These are phyloP conservation scores for Dalechampia spathulata DNA, from an alignment of 441 rosid species.

Conservation along the genomic window DNA sequence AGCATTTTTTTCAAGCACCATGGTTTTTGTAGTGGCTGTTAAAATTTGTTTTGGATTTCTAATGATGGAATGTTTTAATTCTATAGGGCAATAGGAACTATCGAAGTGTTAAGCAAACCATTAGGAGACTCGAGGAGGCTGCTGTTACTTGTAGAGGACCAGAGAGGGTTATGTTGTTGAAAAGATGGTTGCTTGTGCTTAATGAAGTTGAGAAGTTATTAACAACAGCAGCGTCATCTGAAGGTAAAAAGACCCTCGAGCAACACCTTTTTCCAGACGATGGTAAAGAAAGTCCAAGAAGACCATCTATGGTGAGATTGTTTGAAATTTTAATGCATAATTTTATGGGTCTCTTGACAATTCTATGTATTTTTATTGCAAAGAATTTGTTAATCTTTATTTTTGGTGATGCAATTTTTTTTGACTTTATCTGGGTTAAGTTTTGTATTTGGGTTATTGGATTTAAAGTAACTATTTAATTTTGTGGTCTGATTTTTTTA, in stretches of 20 bases:
- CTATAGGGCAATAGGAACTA: slow-evolving; percentile 51
- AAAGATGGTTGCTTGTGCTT: slow-evolving; percentile 76
- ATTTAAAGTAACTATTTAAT: neutral
- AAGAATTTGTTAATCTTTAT: too few species aligned
- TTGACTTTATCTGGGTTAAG: too few species aligned
- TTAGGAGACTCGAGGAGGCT: slow-evolving; percentile 84
- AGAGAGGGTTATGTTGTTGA: slow-evolving; percentile 67
- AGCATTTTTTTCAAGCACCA: neutral
- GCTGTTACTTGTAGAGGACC: slow-evolving; percentile 71
- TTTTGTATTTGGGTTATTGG: too few species aligned
- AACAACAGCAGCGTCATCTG: slow-evolving; percentile 25
- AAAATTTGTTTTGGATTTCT: neutral
- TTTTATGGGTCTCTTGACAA: too few species aligned
- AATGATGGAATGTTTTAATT: slow-evolving; percentile 3
- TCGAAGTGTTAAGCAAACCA: slow-evolving; percentile 66
- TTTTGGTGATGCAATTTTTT: too few species aligned
- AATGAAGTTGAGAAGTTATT: slow-evolving; percentile 54
- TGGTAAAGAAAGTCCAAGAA: slow-evolving; percentile 36
- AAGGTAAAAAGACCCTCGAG: slow-evolving; percentile 40
- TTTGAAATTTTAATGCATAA: too few species aligned
- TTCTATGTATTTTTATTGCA: too few species aligned
- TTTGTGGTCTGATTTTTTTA: slow-evolving; percentile 11
- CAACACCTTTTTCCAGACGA: slow-evolving; percentile 47
- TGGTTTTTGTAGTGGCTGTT: neutral
- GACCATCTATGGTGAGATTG: slow-evolving; percentile 40